Conservation (phyloP, 2,329 filamentous ascomycete species). For the Aspergillus aculeatinus region DNA sequence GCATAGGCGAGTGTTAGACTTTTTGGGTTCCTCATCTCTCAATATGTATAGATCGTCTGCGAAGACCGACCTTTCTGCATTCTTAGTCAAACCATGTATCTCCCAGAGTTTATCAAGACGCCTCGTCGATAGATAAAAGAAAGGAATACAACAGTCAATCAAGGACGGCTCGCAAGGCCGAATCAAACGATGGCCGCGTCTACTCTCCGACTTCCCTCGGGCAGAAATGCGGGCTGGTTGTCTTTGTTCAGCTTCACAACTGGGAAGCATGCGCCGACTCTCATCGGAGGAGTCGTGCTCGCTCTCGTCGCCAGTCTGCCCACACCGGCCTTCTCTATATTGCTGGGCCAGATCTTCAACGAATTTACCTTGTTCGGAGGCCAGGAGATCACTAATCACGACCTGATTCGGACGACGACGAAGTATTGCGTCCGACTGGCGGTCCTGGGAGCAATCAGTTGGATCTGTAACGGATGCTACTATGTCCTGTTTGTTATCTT, state of each 20-base stretch:
- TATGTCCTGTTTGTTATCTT: constrained; percentile 72
- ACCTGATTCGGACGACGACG: constrained; percentile 58
- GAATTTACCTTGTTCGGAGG: constrained; percentile 66
- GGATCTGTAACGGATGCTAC: constrained; percentile 66
- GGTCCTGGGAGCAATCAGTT: constrained; percentile 63
- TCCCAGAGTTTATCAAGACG: neutral
- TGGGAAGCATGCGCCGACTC: constrained; percentile 55
- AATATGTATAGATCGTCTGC: neutral
- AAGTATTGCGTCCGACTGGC: constrained; percentile 63
- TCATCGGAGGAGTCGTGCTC: constrained; percentile 56
- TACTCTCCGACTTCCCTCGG: neutral
- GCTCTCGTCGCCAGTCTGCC: constrained; percentile 62
- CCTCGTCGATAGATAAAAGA: constrained; percentile 20
- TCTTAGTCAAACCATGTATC: neutral
- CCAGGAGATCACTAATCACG: constrained; percentile 49
- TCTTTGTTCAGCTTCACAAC: constrained; percentile 72
- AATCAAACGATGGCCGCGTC: neutral
- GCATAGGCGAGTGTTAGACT: neutral
- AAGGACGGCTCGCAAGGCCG: neutral
- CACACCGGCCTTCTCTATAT: constrained; percentile 64
- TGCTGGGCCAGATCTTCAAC: constrained; percentile 75
- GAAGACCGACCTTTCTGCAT: neutral
- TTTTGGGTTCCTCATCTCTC: neutral
- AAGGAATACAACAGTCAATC: constrained; percentile 1
- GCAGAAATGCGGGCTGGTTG: constrained; percentile 43